Conservation (phyloP, 768 basidiomycete species). For the Pisolithus sp. region DNA sequence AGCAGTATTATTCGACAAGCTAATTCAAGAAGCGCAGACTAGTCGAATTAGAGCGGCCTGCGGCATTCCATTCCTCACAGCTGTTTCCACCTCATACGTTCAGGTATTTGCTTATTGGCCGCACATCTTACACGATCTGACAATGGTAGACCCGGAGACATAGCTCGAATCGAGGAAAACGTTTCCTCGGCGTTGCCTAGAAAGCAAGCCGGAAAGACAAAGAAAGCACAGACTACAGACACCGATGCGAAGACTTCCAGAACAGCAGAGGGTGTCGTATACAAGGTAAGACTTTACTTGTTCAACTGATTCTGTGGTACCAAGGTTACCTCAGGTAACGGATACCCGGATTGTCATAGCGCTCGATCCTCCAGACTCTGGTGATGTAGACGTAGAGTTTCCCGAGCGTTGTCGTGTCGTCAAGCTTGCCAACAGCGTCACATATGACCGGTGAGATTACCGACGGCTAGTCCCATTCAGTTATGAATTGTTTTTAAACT, state of each 20-base stretch:
- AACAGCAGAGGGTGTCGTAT: constrained; percentile 75
- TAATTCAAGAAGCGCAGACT: constrained; percentile 49
- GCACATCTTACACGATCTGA: constrained; percentile 2
- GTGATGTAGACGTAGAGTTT: constrained; percentile 62
- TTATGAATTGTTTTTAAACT: neutral
- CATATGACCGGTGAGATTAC: constrained; percentile 66
- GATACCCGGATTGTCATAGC: constrained; percentile 80
- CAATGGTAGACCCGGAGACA: constrained; percentile 68
- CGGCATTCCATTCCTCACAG: constrained; percentile 66
- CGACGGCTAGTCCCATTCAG: neutral
- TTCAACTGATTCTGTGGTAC: neutral
- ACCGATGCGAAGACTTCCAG: constrained; percentile 33
- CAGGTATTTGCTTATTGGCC: constrained; percentile 38
- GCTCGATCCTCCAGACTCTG: constrained; percentile 55
- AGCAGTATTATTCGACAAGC: neutral
- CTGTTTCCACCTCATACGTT: constrained; percentile 84
- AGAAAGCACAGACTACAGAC: constrained; percentile 29
- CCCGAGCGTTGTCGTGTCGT: constrained; percentile 81
- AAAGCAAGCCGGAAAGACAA: constrained; percentile 42
- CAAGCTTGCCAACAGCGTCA: constrained; percentile 89
- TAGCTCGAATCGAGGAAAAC: constrained; percentile 79
- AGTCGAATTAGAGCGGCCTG: constrained; percentile 78
- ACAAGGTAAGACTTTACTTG: constrained; percentile 48
- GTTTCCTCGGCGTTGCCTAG: constrained; percentile 32
- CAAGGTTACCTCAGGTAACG: constrained; percentile 48